phyloP scores from a whole-genome alignment of 257 asterid genomes.

The Solanum etuberosum region DNA sequence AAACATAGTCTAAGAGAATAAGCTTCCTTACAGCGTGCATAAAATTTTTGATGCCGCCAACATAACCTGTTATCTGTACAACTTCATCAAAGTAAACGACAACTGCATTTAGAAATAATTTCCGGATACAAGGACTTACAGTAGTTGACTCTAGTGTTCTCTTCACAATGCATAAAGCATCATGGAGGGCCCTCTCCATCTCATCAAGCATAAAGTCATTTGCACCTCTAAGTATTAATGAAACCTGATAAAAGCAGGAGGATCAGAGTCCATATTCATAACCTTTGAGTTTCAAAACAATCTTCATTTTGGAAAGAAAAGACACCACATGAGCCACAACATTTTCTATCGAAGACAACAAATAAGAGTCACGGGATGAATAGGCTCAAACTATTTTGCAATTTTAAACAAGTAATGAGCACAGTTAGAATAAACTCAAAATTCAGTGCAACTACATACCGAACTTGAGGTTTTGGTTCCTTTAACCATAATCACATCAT shows the following conservation, averaged over 20 bases:
- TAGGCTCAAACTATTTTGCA: neutral
- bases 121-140: conserved; percentile 23
- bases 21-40: neutral
- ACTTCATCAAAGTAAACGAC: neutral
- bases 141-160: conserved; percentile 88
- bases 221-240: conserved; percentile 87
- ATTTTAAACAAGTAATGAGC: neutral
- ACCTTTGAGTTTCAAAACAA: neutral
- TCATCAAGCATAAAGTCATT: conserved; percentile 93
- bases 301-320: neutral
- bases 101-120: neutral
- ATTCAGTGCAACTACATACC: conserved; percentile 23
- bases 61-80: neutral
- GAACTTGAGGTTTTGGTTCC: conserved; percentile 74
- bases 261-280: neutral
- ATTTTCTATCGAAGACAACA: neutral
- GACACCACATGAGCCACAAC: neutral
- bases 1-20: neutral
- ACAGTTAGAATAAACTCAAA: neutral
- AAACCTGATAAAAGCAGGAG: conserved; percentile 39
- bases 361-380: neutral
- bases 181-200: conserved; percentile 97
- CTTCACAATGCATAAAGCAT: conserved; percentile 82
- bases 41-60: neutral
- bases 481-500: conserved; percentile 83